Percentiles rank a stretch among this genome's conserved stretches.
Evolutionary conservation across 768 basidiomycete genomes (phyloP).

Genomic region (Auricularia heimuer): DNA sequence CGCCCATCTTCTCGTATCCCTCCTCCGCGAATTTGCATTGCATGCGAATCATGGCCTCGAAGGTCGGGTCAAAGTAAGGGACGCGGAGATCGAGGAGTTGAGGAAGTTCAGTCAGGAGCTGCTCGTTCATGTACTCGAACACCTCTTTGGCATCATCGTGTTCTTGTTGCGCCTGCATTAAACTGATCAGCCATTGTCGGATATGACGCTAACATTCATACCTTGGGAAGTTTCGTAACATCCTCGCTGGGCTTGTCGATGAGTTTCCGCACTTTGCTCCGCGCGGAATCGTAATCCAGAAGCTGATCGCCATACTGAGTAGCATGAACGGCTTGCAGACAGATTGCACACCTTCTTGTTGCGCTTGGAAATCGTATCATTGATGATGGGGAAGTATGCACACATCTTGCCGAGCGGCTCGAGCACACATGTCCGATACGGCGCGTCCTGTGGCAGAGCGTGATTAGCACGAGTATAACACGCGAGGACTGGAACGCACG

Average conservation of each 20-base stretch:
- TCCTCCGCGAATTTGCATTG: conserved; percentile 97
- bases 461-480: not conserved
- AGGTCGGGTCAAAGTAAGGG: conserved; percentile 96
- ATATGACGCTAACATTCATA: conserved; percentile 28
- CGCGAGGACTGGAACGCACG: conserved; percentile 35
- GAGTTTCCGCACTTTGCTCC: conserved; percentile 81
- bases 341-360: conserved; percentile 74
- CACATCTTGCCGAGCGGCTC: conserved; percentile 97
- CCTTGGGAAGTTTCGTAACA: conserved; percentile 74
- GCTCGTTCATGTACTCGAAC: conserved; percentile 86
- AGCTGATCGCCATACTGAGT: conserved; percentile 23
- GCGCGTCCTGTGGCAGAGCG: conserved; percentile 56
- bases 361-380: conserved; percentile 87
- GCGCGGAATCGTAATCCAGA: conserved; percentile 88
- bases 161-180: conserved; percentile 78
- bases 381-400: conserved; percentile 87
- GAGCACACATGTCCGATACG: conserved; percentile 88
- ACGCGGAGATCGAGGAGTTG: conserved; percentile 90
- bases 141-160: conserved; percentile 91
- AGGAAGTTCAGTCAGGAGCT: conserved; percentile 84
- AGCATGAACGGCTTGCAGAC: conserved; percentile 29
- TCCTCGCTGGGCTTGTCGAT: conserved; percentile 92
- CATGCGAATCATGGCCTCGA: conserved; percentile 98
- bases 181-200: not conserved
- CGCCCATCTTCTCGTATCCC: conserved; percentile 92